Evolutionary conservation across 495 filamentous ascomycete genomes (phyloP).

Genomic region (Aspergillus panamensis): DNA sequence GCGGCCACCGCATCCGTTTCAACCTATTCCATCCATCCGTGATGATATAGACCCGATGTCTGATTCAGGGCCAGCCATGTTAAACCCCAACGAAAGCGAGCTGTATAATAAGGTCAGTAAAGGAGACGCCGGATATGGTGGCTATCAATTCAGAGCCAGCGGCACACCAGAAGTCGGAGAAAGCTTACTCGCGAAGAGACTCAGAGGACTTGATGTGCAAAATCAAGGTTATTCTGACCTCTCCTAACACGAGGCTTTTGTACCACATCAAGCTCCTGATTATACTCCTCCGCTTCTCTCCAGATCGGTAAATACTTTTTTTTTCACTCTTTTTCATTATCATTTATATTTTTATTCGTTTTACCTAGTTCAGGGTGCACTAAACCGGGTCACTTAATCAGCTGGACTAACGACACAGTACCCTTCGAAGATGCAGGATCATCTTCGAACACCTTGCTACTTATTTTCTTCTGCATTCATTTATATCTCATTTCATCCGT

Average conservation of each 20-base stretch:
- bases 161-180: conserved; percentile 45
- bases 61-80: conserved; percentile 4
- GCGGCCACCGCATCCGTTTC: conserved; percentile 20
- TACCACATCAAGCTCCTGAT: neutral
- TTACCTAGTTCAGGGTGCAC: neutral
- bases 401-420: conserved; percentile 1
- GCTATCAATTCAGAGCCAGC: conserved; percentile 43
- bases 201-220: conserved; percentile 49
- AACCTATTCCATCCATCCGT: conserved; percentile 23
- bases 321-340: neutral
- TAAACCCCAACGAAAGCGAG: conserved; percentile 19
- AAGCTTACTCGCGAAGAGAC: conserved; percentile 52
- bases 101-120: conserved; percentile 65
- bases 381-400: neutral
- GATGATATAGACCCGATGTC: conserved; percentile 24
- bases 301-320: conserved; percentile 10
- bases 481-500: neutral
- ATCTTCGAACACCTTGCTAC: conserved; percentile 1
- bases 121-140: conserved; percentile 65
- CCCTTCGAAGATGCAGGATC: conserved; percentile 9
- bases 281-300: neutral
- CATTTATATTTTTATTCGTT: conserved; percentile 1
- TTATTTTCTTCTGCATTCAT: neutral
- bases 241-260: neutral
- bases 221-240: conserved; percentile 18